Conservation (phyloP, 495 filamentous ascomycete genomes). For the Gamarada debralockiae region DNA sequence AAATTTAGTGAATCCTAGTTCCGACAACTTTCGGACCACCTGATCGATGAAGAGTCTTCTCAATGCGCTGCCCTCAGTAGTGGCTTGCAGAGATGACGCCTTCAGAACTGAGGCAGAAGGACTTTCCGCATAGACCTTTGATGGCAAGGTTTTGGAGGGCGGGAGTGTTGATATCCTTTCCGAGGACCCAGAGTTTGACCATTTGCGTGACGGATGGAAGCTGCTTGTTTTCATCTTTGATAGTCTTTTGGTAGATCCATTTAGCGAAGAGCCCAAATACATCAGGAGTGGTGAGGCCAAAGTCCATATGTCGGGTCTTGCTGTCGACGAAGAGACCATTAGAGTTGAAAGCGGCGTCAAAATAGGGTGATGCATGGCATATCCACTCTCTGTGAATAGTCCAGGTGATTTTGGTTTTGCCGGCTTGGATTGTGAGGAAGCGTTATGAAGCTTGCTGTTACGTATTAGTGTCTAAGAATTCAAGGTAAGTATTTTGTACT, state of each 20-base stretch:
- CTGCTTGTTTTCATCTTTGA: conserved; percentile 1
- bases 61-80: neutral
- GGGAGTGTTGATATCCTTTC: neutral
- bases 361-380: neutral
- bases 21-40: too few relatives aligned
- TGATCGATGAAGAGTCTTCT: neutral
- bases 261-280: neutral
- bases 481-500: neutral
- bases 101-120: neutral
- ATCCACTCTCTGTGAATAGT: neutral
- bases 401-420: neutral
- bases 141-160: neutral
- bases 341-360: neutral
- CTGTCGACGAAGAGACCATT: neutral
- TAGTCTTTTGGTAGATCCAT: neutral
- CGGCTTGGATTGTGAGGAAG: neutral
- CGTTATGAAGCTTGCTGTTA: neutral
- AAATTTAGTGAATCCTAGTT: too few relatives aligned
- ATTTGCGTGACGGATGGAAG: neutral
- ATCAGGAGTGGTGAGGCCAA: neutral
- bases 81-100: neutral
- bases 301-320: neutral
- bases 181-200: conserved; percentile 1
- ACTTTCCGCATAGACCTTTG: neutral
- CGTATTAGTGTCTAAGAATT: neutral